Evolutionary conservation across 1,284 basidiomycete genomes (phyloP), one percentile per base, ranked within the genome.

Genomic region (Cryptococcus jaspeensis): DNA sequence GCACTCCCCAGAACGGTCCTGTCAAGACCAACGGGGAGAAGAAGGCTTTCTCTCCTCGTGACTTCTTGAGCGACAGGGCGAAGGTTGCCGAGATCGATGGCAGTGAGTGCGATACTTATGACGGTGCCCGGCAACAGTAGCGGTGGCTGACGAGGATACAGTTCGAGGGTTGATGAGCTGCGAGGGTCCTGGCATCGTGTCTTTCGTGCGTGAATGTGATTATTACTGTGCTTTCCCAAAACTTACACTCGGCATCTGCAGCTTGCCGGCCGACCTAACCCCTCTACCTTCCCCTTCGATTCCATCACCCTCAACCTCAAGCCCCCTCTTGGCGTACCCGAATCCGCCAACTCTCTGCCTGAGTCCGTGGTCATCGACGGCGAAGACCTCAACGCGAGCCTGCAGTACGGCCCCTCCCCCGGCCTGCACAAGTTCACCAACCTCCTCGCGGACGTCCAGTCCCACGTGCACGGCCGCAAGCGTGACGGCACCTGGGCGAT

Each of bases 221-320:
- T 43, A n/a, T n/a, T n/a, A n/a, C n/a, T n/a, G n/a, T n/a, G n/a
- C n/a, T n/a, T 11, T 22, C 8, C 25, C n/a, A 46, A 22, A 7
- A 5, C 44, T 46, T 4, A n/a, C 20, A 22, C 16, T 13, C 20
- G n/a, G 38, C n/a, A 4, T 12, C 40, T n/a, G 16, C 40, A 41
- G 40, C 40, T 41, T 22, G 82, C 82, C 11, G 83, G 83, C 37
- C 80, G 81, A 77, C 95, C 95, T 25, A 95, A 95, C 72, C 84
- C 87, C n/a, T 79, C 82, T 4, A 90, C 90, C 16, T 98, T 97
- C 79, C 94, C 94, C 1, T 88, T 98, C 74, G 85, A 86, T 7
- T 85, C 85, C 1, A 77, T 96, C 62, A 84, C 82, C 32, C 69
- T 83, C 56, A 78, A 77, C 58, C 70, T 83, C 61, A 81, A 81